Evolutionary conservation across 2,329 filamentous ascomycete species (phyloP).

Genomic region (Ophiocordyceps camponoti-saundersi): DNA sequence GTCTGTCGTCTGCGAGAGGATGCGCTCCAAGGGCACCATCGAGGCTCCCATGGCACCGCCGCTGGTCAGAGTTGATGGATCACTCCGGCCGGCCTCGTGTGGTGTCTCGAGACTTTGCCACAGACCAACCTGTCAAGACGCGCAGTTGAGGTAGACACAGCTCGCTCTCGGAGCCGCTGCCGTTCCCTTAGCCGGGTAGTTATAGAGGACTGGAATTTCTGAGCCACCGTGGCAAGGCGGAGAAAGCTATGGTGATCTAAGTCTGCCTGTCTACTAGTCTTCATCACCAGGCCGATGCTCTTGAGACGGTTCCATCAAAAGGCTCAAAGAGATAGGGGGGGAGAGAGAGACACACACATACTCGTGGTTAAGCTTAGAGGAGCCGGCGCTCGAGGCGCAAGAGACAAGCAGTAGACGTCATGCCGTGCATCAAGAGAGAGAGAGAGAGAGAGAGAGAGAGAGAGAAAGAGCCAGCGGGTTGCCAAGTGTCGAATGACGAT

Average conservation of each 20-base stretch:
- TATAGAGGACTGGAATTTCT: not conserved
- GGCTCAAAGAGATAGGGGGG: too few species aligned
- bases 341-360: not conserved
- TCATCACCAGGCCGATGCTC: not conserved
- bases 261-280: too few species aligned
- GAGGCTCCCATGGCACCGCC: slow-evolving; percentile 15
- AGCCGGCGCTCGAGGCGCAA: not conserved
- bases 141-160: not conserved
- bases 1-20: slow-evolving; percentile 22
- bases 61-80: too few species aligned
- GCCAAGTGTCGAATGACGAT: not conserved
- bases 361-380: not conserved
- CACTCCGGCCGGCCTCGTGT: too few species aligned
- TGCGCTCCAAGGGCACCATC: slow-evolving; percentile 22
- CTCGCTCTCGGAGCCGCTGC: not conserved
- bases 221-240: too few species aligned
- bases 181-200: not conserved
- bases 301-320: not conserved
- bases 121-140: too few species aligned
- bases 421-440: not conserved
- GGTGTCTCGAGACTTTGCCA: too few species aligned
- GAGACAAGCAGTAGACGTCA: not conserved
- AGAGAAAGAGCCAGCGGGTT: not conserved
- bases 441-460: too few species aligned
- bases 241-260: not conserved